Conservation (phyloP, 805 yeast species). For the Wickerhamomyces ciferrii region DNA sequence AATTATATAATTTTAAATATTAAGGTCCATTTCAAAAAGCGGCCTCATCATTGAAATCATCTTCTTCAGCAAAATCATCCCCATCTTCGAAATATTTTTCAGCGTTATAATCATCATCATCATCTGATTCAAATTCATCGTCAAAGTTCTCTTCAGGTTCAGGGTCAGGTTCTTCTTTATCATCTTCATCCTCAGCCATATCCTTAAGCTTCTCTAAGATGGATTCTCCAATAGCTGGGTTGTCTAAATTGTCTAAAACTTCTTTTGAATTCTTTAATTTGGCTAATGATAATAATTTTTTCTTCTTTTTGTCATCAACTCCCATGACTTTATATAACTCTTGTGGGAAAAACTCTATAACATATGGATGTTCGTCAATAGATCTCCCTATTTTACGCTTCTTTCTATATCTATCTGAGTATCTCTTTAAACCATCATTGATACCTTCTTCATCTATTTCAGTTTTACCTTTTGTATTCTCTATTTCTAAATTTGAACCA, state of each 20-base stretch:
- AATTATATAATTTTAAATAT: too few relatives aligned
- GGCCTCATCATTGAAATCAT: conserved; percentile 55
- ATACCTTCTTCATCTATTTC: conserved; percentile 33
- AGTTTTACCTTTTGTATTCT: conserved; percentile 18
- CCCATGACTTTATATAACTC: conserved; percentile 76
- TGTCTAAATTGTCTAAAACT: conserved; percentile 16
- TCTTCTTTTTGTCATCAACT: conserved; percentile 45
- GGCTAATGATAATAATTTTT: conserved; percentile 39
- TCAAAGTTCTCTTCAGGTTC: conserved; percentile 42
- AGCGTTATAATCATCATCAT: conserved; percentile 60
- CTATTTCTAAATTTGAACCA: conserved; percentile 39
- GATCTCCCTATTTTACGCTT: conserved; percentile 67
- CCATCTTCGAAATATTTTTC: conserved; percentile 63
- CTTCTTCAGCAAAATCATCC: conserved; percentile 41
- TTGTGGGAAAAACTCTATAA: conserved; percentile 64
- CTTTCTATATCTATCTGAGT: conserved; percentile 74
- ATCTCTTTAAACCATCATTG: conserved; percentile 73
- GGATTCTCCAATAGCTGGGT: conserved; percentile 25
- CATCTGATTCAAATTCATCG: conserved; percentile 56
- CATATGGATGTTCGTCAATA: conserved; percentile 74
- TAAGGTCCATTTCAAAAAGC: conserved; percentile 35
- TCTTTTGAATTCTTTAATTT: conserved; percentile 24
- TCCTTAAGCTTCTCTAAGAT: conserved; percentile 44
- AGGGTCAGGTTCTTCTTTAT: conserved; percentile 28
- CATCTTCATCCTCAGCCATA: conserved; percentile 45